Evolutionary conservation across 306 rosid genomes (phyloP), one percentile per base, ranked within the genome.

Genomic region (Prinsepia uniflora): DNA sequence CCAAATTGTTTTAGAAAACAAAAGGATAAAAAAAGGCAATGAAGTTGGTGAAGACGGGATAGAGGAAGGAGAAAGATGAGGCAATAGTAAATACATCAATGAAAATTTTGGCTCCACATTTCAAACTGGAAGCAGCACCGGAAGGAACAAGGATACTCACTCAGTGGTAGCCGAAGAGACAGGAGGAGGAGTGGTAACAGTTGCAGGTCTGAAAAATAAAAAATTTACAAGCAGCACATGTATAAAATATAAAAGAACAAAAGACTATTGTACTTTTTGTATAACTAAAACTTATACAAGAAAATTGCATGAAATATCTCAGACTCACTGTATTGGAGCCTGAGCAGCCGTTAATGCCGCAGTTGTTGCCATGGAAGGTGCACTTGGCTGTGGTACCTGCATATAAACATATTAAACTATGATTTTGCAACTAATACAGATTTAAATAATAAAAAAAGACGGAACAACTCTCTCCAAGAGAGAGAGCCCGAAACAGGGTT

Each of bases 261-360:
- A 8, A 46, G 19, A 10, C 7, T 45, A 17, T 15, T 36, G 9
- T 7, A 24, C 30, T 24, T 24, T 24, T 24, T 24, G 30, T 40
- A 22, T 17, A 69, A 50, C 9, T 20, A 17, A 30, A 40, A 45
- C 52, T 20, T 12, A 41, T 56, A 43, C 13, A 22, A 15, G 12
- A 24, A 5, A 73, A 74, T 70, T 34, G 66, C 24, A 9, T 11
- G 10, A 63, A 56, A 57, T 19, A 55, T 19, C 18, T 72, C 8
- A 13, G 42, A 84, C 95, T 86, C 86, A 88, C 95, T 52, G 75
- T 53, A 75, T 71, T 19, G 86, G 83, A 71, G 78, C 75, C 70
- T 82, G 86, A 70, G 60, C 46, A 66, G 90, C 54, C 5, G 73
- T 49, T 0, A 80, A 39, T 54, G 83, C 57, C 15, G 47, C 82